These are phyloP conservation scores for Tubosaeta sp. DNA, from an alignment of 768 basidiomycete genomes.

Conservation along the genomic window DNA sequence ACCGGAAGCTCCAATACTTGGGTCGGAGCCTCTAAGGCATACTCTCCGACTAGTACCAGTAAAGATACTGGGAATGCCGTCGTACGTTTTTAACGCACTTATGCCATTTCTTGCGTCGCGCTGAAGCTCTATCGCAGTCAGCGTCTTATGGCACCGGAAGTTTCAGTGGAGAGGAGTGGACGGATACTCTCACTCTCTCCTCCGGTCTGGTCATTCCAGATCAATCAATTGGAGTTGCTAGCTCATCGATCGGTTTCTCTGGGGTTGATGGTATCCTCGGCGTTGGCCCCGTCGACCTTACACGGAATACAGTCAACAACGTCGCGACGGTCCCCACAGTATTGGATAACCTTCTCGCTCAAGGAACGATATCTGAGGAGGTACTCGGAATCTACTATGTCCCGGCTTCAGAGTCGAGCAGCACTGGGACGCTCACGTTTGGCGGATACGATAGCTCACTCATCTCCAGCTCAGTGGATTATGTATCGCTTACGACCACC, in stretches of 20 bases:
- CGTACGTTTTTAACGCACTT: neutral
- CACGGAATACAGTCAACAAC: slow-evolving; percentile 20
- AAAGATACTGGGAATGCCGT: slow-evolving; percentile 8
- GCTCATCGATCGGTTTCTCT: slow-evolving; percentile 21
- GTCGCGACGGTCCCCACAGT: slow-evolving; percentile 1
- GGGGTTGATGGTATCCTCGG: slow-evolving; percentile 38
- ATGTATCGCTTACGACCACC: slow-evolving; percentile 21
- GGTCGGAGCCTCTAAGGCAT: slow-evolving; percentile 18
- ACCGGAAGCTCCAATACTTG: slow-evolving; percentile 29
- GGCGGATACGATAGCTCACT: slow-evolving; percentile 18
- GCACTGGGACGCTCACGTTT: slow-evolving; percentile 23
- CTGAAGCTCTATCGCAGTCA: neutral
- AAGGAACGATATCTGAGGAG: slow-evolving; percentile 24
- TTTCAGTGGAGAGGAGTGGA: slow-evolving; percentile 4
- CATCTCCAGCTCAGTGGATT: slow-evolving; percentile 17
- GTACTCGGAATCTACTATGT: slow-evolving; percentile 30
- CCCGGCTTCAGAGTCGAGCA: slow-evolving; percentile 15
- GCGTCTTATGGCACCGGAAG: neutral
- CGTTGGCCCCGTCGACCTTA: slow-evolving; percentile 31
- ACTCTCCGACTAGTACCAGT: slow-evolving; percentile 7
- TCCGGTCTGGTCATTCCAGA: neutral
- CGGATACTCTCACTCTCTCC: neutral
- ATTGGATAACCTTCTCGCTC: slow-evolving; percentile 27
- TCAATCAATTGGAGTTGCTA: slow-evolving; percentile 35
- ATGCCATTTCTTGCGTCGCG: neutral